Evolutionary conservation across 805 yeast genomes (phyloP).

Genomic region (Kodamaea kaohsiungensis): DNA sequence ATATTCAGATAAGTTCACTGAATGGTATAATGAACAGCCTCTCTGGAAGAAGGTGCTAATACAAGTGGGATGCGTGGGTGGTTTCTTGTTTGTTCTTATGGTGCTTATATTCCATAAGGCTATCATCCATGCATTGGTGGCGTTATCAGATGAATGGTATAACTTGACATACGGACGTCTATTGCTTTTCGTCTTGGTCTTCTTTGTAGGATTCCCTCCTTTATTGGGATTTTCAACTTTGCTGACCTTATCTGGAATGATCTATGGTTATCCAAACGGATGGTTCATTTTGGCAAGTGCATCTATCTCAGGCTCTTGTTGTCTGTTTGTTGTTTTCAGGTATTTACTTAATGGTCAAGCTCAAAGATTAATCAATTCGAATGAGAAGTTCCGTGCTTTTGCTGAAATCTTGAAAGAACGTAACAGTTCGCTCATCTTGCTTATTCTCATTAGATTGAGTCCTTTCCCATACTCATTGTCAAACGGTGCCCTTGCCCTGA

Average conservation of each 20-base stretch:
- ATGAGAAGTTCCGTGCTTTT: conserved; percentile 71
- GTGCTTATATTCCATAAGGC: conserved; percentile 36
- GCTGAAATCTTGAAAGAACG: conserved; percentile 71
- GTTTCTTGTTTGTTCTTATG: conserved; percentile 17
- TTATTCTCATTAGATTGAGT: conserved; percentile 76
- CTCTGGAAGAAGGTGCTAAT: conserved; percentile 13
- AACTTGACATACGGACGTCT: conserved; percentile 41
- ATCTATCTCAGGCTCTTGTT: conserved; percentile 69
- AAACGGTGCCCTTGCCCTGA: conserved; percentile 88
- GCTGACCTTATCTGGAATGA: conserved; percentile 70
- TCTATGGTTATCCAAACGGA: conserved; percentile 78
- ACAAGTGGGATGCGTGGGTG: conserved; percentile 18
- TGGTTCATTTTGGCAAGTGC: conserved; percentile 76
- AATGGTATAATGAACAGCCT: conserved; percentile 22
- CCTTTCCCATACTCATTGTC: conserved; percentile 93
- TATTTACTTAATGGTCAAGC: conserved; percentile 60
- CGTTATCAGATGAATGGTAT: conserved; percentile 47
- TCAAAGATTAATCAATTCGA: conserved; percentile 54
- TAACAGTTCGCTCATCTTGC: conserved; percentile 59
- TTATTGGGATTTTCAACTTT: conserved; percentile 77
- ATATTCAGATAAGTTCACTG: conserved; percentile 2
- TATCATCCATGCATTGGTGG: conserved; percentile 39
- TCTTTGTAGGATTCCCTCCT: conserved; percentile 86
- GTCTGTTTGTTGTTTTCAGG: conserved; percentile 71
- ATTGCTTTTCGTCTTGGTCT: conserved; percentile 53